Base-by-base conservation (phyloP, 2,329 filamentous ascomycete genomes). In the Apiospora saccharicola region DNA sequence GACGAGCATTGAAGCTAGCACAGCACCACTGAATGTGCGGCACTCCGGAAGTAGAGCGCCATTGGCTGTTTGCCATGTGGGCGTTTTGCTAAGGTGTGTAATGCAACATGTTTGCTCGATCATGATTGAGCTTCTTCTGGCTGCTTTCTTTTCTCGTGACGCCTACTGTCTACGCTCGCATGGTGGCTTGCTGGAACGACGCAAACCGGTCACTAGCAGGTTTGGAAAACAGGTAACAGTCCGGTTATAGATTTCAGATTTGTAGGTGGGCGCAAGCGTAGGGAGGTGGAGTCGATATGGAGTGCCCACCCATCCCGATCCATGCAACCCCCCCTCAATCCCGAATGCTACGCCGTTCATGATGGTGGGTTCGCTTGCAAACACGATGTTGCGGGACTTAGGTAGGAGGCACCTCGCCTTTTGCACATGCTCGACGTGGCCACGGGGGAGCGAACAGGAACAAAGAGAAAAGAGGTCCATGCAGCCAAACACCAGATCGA, bases 181-280 rank as follows among this genome's bases (percentile, higher is more conserved):
- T 61, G 19, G 53, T 61, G 53, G 53, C 53, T 61, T 61, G 53
- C 53, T n/a, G 53, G 53, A 61, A 37, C 51, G 16, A n/a, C 19
- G 30, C 53, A 61, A 61, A 61, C 3, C 19, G 16, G 16, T 1
- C 16, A 30, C 4, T 57, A 34, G 26, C 51, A 34, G 26, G 51
- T 57, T 37, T 10, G 37, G 37, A 41, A 41, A 41, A 41, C 37
- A 41, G 37, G 37, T 41, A 41, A 37, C 53, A 61, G 19, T 4
- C 19, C 30, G 37, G 30, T 41, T 61, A 61, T 37, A 37, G 14
- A 61, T 37, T 41, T 10, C 26, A 1, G 16, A 34, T 30, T 13
- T 7, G 51, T 57, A 13, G 1, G 24, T 14, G 14, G 24, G 14
- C 4, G 51, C 16, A n/a, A 4, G n/a, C 24, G n/a, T n/a, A n/a